Conservation (phyloP, 208 protist species). For the Paratrypanosoma confusum region DNA sequence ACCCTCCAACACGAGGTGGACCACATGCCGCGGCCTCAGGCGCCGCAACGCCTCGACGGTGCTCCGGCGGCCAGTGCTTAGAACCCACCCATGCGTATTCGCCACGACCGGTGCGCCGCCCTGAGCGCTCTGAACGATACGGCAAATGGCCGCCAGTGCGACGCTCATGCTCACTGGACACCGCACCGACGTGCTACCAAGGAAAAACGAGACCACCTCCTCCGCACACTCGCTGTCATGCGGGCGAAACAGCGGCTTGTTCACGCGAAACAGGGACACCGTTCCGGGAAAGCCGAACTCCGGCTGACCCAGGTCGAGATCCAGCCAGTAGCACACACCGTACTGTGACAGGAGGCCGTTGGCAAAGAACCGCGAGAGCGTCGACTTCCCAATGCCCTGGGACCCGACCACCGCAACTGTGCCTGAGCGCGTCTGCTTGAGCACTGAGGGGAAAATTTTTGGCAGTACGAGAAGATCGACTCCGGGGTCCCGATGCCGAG, state of each 20-base stretch:
- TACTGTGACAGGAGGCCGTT: conserved; percentile 71
- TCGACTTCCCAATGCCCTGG: conserved; percentile 73
- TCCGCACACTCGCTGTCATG: conserved; percentile 27
- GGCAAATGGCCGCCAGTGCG: conserved; percentile 38
- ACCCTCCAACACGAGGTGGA: conserved; percentile 48
- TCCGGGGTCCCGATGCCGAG: conserved; percentile 20
- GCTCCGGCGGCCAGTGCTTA: conserved; percentile 62
- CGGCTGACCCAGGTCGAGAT: conserved; percentile 79
- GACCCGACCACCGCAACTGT: conserved; percentile 64
- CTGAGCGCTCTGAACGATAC: conserved; percentile 16
- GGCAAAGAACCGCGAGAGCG: conserved; percentile 60
- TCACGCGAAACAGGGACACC: conserved; percentile 44
- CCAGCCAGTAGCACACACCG: conserved; percentile 68
- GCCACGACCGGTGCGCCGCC: conserved; percentile 54
- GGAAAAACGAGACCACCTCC: conserved; percentile 28
- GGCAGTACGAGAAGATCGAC: conserved; percentile 49
- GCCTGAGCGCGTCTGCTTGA: conserved; percentile 13
- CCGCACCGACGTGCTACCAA: conserved; percentile 30
- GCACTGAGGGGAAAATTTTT: conserved; percentile 33
- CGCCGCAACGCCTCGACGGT: conserved; percentile 68
- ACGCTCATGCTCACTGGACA: conserved; percentile 36
- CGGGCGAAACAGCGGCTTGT: conserved; percentile 33
- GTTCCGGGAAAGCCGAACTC: conserved; percentile 75
- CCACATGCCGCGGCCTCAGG: conserved; percentile 47
- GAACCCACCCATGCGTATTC: conserved; percentile 87